Conservation (phyloP, 192 early-diverging fungal species). For the Coemansia sp. region DNA sequence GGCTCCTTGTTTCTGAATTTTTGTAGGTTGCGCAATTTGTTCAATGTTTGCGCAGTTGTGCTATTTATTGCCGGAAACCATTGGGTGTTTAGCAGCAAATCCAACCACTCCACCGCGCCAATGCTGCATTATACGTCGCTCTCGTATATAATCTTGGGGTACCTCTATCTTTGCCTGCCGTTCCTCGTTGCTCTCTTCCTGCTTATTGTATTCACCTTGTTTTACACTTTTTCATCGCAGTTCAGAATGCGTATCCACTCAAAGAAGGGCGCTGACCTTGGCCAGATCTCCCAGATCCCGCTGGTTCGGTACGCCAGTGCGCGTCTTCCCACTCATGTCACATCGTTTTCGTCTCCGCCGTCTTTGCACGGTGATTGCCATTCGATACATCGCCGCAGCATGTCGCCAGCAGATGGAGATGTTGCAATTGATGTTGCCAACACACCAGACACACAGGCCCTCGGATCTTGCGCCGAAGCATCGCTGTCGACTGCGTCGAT, state of each 20-base stretch:
- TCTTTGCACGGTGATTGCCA: constrained; percentile 25
- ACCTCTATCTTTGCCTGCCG: constrained; percentile 64
- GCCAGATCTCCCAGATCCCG: constrained; percentile 68
- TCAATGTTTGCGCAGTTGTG: constrained; percentile 62
- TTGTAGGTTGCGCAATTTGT: constrained; percentile 60
- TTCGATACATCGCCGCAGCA: not conserved
- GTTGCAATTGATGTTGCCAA: not conserved
- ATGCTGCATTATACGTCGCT: constrained; percentile 62
- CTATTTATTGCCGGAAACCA: constrained; percentile 74
- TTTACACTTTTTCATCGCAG: constrained; percentile 50
- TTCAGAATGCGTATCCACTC: constrained; percentile 63
- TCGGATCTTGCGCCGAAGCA: not conserved
- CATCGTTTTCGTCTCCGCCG: constrained; percentile 34
- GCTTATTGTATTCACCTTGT: constrained; percentile 59
- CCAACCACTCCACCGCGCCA: constrained; percentile 55
- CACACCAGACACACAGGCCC: not conserved
- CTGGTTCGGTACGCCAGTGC: constrained; percentile 61
- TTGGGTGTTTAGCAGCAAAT: constrained; percentile 59
- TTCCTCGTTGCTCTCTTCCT: constrained; percentile 57
- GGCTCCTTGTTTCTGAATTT: not conserved
- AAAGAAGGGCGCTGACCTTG: constrained; percentile 66
- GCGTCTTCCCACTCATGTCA: not conserved
- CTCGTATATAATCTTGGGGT: constrained; percentile 67
- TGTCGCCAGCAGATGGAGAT: not conserved
- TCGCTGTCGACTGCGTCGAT: constrained; percentile 34